Evolutionary conservation across 768 basidiomycete genomes (phyloP).

Genomic region (Russula virescens): DNA sequence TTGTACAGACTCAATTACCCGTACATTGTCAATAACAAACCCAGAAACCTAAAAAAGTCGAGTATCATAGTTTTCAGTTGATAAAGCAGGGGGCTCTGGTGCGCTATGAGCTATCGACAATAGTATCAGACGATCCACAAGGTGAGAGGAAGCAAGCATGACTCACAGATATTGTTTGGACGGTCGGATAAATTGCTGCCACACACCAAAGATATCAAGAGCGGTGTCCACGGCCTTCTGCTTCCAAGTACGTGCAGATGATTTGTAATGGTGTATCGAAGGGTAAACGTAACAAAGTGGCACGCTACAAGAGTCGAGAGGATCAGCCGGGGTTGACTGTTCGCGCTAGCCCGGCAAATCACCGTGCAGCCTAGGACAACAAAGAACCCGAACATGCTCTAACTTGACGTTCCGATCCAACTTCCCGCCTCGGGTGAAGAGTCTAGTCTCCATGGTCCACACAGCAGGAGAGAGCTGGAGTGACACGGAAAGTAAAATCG

Average conservation of each 20-base stretch:
- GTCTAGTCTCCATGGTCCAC: constrained; percentile 92
- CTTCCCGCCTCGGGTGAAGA: constrained; percentile 90
- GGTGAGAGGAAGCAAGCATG: background rate
- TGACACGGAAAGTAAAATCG: constrained; percentile 87
- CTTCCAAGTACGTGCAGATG: constrained; percentile 60
- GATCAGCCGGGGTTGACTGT: constrained; percentile 11
- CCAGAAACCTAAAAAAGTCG: background rate
- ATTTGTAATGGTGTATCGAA: constrained; percentile 85
- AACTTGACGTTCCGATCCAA: no score
- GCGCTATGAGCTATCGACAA: constrained; percentile 18
- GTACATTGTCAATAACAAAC: no score
- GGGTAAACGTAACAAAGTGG: constrained; percentile 95
- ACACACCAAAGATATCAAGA: constrained; percentile 70
- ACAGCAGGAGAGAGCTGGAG: constrained; percentile 97
- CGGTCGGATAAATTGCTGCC: constrained; percentile 73
- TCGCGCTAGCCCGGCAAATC: constrained; percentile 76
- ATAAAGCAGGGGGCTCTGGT: constrained; percentile 15
- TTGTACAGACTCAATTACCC: background rate
- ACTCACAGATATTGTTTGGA: constrained; percentile 67
- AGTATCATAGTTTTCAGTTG: no score
- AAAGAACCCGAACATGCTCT: constrained; percentile 80
- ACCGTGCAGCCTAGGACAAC: constrained; percentile 73
- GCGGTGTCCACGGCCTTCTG: constrained; percentile 64
- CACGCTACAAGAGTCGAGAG: constrained; percentile 47
- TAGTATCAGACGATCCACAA: background rate